These are phyloP conservation scores for Candida orba DNA, from an alignment of 805 yeast genomes.

Conservation along the genomic window DNA sequence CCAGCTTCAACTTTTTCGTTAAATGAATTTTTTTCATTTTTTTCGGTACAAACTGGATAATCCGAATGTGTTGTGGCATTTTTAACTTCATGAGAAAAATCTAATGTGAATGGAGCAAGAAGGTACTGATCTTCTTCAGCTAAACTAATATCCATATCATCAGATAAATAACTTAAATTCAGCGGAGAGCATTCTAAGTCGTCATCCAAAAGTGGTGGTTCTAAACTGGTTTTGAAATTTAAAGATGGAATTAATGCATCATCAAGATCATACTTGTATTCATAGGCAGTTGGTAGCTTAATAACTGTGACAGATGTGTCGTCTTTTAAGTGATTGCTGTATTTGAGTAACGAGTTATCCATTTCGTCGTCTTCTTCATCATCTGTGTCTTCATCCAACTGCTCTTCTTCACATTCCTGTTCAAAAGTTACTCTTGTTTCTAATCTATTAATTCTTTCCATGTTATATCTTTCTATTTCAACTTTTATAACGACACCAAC, in stretches of 20 bases:
- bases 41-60: not conserved
- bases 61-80: not conserved
- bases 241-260: not conserved
- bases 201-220: slow-evolving; percentile 1
- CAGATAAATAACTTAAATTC: slow-evolving; percentile 13
- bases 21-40: not conserved
- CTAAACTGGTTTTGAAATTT: not conserved
- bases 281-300: not conserved
- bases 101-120: slow-evolving; percentile 11
- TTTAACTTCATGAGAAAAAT: slow-evolving; percentile 10
- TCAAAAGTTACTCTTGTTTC: not conserved
- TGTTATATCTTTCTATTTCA: too few relatives aligned
- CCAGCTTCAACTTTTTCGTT: not conserved
- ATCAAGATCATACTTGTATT: not conserved
- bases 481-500: too few relatives aligned
- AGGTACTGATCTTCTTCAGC: not conserved
- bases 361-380: not conserved
- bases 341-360: not conserved
- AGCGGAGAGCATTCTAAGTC: slow-evolving; percentile 5
- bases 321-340: not conserved
- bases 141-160: slow-evolving; percentile 8
- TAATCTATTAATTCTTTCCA: too few relatives aligned
- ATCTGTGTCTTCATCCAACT: not conserved
- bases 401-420: not conserved
- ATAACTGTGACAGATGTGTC: not conserved